phyloP scores from a whole-genome alignment of 169 alveolate genomes.

The Plasmodium fragile region DNA sequence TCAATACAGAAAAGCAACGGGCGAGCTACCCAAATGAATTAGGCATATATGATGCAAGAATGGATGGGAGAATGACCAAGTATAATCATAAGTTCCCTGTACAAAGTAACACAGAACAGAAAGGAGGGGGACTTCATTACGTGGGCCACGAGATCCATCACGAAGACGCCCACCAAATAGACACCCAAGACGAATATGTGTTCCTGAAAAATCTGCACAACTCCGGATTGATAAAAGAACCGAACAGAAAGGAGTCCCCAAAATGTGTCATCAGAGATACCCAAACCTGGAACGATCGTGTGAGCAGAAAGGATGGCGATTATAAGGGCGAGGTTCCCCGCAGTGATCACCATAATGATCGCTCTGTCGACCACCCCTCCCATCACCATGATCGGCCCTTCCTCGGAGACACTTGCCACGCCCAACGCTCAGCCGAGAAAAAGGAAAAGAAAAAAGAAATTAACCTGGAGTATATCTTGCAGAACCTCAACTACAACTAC shows the following conservation, averaged over 20 bases:
- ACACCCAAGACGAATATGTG: background rate
- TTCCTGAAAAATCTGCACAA: constrained; percentile 7
- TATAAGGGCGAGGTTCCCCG: background rate
- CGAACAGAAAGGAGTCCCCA: background rate
- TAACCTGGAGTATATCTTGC: constrained; percentile 38
- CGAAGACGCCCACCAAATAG: background rate
- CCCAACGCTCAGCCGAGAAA: background rate
- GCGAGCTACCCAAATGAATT: background rate
- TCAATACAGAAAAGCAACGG: background rate
- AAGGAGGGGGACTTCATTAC: background rate
- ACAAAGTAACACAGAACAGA: background rate
- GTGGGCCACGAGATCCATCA: background rate
- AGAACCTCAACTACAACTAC: constrained; percentile 52
- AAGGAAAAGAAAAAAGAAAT: constrained; percentile 34
- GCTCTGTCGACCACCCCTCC: background rate
- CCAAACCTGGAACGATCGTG: background rate
- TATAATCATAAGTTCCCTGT: background rate
- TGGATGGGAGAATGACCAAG: background rate
- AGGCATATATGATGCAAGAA: background rate
- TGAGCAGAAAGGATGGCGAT: background rate
- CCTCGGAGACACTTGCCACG: background rate
- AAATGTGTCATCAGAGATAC: background rate
- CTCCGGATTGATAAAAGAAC: background rate
- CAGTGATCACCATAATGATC: background rate
- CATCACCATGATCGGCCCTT: background rate